Evolutionary conservation across 257 asterid species (phyloP).

Genomic region (Solanum microdontum): DNA sequence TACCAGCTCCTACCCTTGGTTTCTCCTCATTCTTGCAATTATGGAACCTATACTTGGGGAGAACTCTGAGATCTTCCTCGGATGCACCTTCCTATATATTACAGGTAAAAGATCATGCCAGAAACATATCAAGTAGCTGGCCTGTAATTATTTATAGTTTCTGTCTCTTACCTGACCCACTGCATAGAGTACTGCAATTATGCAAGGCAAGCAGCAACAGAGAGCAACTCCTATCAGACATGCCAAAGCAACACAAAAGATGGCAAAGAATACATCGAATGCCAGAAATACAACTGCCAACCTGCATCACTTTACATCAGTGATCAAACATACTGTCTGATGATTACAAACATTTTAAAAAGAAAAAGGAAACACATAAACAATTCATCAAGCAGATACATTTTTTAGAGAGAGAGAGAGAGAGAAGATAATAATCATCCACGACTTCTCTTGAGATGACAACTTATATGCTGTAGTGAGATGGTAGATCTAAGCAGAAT

Average conservation of each 20-base stretch:
- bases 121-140: neutral
- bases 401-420: neutral
- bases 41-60: constrained; percentile 71
- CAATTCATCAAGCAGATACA: neutral
- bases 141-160: neutral
- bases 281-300: constrained; percentile 95
- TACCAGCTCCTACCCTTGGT: constrained; percentile 49
- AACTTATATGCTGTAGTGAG: neutral
- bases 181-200: constrained; percentile 91
- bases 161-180: constrained; percentile 71
- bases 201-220: constrained; percentile 99
- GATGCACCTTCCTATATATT: constrained; percentile 87
- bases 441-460: neutral
- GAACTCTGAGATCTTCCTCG: constrained; percentile 76
- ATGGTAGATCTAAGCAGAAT: neutral
- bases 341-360: neutral
- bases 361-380: neutral
- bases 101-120: neutral
- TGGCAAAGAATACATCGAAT: constrained; percentile 92
- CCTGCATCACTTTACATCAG: constrained; percentile 57
- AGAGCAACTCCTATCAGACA: constrained; percentile 88
- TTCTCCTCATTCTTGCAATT: constrained; percentile 49
- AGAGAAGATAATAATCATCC: neutral
- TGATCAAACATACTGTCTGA: constrained; percentile 1
- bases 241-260: constrained; percentile 90